phyloP scores from a whole-genome alignment of 345 rosid species.

The Gossypium thurberi region DNA sequence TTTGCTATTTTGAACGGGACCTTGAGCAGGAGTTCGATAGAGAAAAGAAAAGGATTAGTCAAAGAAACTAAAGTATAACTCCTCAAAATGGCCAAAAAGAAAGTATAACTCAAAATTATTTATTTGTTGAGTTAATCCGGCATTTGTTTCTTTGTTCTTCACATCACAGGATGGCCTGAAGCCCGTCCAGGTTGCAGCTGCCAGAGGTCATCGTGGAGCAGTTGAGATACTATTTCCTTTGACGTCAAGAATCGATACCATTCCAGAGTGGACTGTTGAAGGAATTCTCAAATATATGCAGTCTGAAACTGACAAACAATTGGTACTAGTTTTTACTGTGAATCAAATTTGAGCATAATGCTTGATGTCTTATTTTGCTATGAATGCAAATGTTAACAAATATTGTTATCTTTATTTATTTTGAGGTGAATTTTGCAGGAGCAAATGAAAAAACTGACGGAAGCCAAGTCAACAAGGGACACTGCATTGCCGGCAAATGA shows the following conservation, averaged over 20 bases:
- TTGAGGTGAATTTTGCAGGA: slow-evolving; percentile 36
- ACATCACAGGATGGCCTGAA: slow-evolving; percentile 66
- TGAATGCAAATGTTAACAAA: not conserved
- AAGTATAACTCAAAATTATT: not conserved
- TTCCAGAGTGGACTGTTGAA: slow-evolving; percentile 72
- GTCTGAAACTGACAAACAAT: slow-evolving; percentile 43
- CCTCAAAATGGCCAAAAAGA: not conserved
- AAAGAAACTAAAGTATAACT: not conserved
- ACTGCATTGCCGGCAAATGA: slow-evolving; percentile 24
- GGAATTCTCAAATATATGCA: slow-evolving; percentile 56
- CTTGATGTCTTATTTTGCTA: not conserved
- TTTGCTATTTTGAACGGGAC: not conserved
- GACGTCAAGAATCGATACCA: slow-evolving; percentile 43
- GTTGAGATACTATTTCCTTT: slow-evolving; percentile 71
- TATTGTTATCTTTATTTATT: not conserved
- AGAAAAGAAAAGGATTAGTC: not conserved
- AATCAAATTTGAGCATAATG: slow-evolving; percentile 3
- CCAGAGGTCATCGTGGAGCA: slow-evolving; percentile 51
- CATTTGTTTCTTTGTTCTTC: slow-evolving; percentile 5
- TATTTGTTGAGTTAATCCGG: slow-evolving; percentile 16
- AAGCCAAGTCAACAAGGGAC: slow-evolving; percentile 21
- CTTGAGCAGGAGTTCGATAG: not conserved
- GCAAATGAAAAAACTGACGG: slow-evolving; percentile 27
- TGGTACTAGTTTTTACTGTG: slow-evolving; percentile 21
- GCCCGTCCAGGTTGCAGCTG: slow-evolving; percentile 82